Conservation (phyloP, 2,329 filamentous ascomycete species). For the Phaeophleospora eucalypticola region DNA sequence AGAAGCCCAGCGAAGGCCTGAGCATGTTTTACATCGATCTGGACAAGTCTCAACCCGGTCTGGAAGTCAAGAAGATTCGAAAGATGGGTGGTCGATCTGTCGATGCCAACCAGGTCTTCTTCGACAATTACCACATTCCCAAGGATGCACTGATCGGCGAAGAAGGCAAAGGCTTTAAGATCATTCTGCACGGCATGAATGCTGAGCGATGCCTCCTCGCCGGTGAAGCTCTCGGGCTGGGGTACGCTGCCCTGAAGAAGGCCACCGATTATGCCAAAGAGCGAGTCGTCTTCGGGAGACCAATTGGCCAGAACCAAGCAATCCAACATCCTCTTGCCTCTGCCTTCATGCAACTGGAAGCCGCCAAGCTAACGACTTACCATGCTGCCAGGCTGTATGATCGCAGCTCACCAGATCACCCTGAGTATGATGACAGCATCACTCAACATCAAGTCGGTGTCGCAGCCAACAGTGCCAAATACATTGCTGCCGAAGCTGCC, state of each 20-base stretch:
- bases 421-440: conserved; percentile 34
- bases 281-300: conserved; percentile 51
- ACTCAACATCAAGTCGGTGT: conserved; percentile 48
- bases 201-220: conserved; percentile 52
- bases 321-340: conserved; percentile 57
- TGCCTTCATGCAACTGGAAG: conserved; percentile 59
- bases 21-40: conserved; percentile 79
- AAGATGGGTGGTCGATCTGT: conserved; percentile 84
- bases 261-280: conserved; percentile 45
- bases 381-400: conserved; percentile 59
- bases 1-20: conserved; percentile 68
- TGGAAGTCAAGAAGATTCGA: conserved; percentile 68
- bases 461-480: conserved; percentile 56
- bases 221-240: conserved; percentile 74
- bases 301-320: conserved; percentile 58
- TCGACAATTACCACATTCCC: conserved; percentile 70
- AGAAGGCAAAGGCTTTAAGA: conserved; percentile 74
- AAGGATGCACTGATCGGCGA: conserved; percentile 62
- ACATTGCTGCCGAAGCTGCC: conserved; percentile 57
- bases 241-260: conserved; percentile 59
- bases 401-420: conserved; percentile 34
- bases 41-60: conserved; percentile 52
- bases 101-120: conserved; percentile 84
- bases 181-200: conserved; percentile 51
- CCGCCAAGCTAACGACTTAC: conserved; percentile 58